Base-by-base conservation (phyloP, 805 yeast genomes). In the Metschnikowia santaceciliae region DNA sequence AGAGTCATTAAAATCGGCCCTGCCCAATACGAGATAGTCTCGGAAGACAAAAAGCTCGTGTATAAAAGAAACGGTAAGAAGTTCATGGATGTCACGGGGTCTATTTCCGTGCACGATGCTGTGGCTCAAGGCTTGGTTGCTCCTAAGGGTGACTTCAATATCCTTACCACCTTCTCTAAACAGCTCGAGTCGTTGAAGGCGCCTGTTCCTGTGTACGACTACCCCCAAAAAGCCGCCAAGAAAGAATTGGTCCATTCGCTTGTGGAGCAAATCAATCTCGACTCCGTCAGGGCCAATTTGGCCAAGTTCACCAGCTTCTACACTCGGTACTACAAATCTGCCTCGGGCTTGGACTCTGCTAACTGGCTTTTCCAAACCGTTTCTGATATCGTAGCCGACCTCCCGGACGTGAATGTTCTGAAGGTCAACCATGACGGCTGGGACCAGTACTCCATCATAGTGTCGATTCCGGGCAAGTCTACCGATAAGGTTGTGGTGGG, bases 361-460 rank as follows among this genome's bases (percentile, higher is more conserved):
- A 61, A 75, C 46, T 89, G 96, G 94, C 71, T 90, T 46, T 71
- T 71, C 54, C 75, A 74, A 13, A 74, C 75, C 47, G 69, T 88
- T 32, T 64, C 70, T 17, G 69, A 74, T 17, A 67, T 81, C 37
- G 58, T 65, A 26, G 52, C 61, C 2, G 61, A 54, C 8, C 55
- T 56, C 14, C 54, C 60, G 4, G 53, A 50, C 4, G 61, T 58
- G 6, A 54, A 52, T n/a, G 67, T 69, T 3, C 59, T 66, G 34
- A 77, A 79, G 49, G 71, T 88, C 53, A 68, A 77, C 23, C 97
- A 91, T 65, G 60, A 74, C 3, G 76, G 70, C 1, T 91, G 96
- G 96, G 75, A 72, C 55, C 97, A 91, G 68, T 84, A 79, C 61
- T 85, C 94, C 3, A 72, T 89, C 3, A 77, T 91, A 47, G 88